Evolutionary conservation across 129 eudicot genomes (phyloP), one percentile per base, ranked within the genome.

Genomic region (Deinandra increscens): DNA sequence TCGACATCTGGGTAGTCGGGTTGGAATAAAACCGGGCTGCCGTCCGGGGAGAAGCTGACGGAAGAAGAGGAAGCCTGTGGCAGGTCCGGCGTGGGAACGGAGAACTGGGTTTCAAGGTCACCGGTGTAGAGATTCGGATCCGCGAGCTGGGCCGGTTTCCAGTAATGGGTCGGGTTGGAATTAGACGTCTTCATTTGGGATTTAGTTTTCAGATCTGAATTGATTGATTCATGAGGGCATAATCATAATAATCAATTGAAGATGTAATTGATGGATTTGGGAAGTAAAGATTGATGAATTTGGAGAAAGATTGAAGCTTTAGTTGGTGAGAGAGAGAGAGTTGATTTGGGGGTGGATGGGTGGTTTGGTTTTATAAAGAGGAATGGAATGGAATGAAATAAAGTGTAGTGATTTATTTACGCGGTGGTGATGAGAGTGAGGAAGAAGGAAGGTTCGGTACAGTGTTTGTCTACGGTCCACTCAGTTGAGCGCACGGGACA

Each of bases 51-150:
- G 54, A 81, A 73, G 70, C 94, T 82, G 42, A 68, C 78, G 13
- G 78, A 80, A 34, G 89, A 82, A 36, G 97, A 86, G 14, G 98
- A 86, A 67, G 73, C 76, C 55, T 84, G 54, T 10, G 73, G 70
- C 41, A 29, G 37, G 42, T 75, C 77, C 5, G 64, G 74, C 13
- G 81, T 73, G 19, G 70, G 75, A 59, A 53, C 66, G 39, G 77
- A 78, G 31, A 75, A 79, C 15, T 75, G 71, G 42, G 48, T 67
- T 20, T 66, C 88, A 50, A 77, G 82, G 12, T 79, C 78, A 20
- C 56, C 62, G 9, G 53, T 18, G 80, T 64, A 68, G 9, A 66
- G 53, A 66, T 33, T 42, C 60, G 49, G 70, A 68, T 85, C 82
- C 15, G 61, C 63, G 56, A 60, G 67, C 18, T 64, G 55, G 6